Evolutionary conservation across 345 rosid species (phyloP).

Genomic region (Populus davidiana): DNA sequence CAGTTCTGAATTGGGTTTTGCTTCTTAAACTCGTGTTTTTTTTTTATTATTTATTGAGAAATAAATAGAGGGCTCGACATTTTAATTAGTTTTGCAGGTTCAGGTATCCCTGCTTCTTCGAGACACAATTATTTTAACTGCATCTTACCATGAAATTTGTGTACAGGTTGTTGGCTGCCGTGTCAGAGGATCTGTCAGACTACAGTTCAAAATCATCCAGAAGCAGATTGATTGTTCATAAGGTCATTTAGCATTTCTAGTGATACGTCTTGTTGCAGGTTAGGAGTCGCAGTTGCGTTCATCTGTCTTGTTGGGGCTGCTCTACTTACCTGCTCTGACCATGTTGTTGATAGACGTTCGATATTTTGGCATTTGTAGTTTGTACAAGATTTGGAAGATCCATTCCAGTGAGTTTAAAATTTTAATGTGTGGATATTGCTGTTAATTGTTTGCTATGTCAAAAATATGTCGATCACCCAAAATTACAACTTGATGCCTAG

Average conservation of each 20-base stretch:
- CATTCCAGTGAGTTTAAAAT: background rate
- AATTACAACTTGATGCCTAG: background rate
- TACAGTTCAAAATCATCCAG: background rate
- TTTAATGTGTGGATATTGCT: background rate
- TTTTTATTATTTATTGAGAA: background rate
- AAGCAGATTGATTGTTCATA: background rate
- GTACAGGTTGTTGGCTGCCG: constrained; percentile 28
- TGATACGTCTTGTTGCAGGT: background rate
- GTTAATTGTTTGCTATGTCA: background rate
- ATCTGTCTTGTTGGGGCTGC: background rate
- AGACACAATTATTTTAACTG: constrained; percentile 21
- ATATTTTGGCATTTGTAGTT: background rate
- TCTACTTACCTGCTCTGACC: background rate
- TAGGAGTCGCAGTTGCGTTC: background rate
- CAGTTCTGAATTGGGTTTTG: constrained; percentile 29
- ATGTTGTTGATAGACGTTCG: background rate
- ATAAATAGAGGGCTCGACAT: background rate
- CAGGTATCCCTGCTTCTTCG: constrained; percentile 43
- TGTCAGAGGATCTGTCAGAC: background rate
- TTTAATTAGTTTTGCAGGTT: constrained; percentile 43
- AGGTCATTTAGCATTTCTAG: background rate
- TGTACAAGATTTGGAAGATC: background rate
- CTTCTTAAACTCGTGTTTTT: constrained; percentile 9
- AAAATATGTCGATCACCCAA: background rate
- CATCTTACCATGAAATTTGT: constrained; percentile 36